Percentiles rank a stretch among this genome's conserved stretches.
These are phyloP conservation scores for Arabis hirsuta DNA, from an alignment of 345 rosid species.

Conservation along the genomic window DNA sequence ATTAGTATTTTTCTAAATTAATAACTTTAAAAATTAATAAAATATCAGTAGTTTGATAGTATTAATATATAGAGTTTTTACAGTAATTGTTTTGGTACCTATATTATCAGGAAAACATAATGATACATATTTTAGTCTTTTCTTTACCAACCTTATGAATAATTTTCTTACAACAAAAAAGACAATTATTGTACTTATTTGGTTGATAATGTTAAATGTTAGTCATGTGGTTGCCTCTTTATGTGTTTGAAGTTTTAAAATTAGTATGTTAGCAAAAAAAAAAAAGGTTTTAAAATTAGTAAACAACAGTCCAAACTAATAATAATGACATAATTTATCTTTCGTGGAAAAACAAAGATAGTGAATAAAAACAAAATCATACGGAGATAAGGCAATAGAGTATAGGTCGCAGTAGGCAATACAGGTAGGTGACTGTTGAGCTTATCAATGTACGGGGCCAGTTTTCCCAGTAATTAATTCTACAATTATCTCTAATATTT, in stretches of 20 bases:
- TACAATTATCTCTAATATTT: constrained; percentile 1
- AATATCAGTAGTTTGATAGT: no score
- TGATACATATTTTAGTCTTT: constrained; percentile 20
- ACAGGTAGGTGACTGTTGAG: constrained; percentile 33
- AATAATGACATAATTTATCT: constrained; percentile 30
- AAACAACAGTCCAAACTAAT: constrained; percentile 33
- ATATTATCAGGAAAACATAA: constrained; percentile 17
- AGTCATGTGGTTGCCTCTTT: constrained; percentile 20
- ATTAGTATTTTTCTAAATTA: no score
- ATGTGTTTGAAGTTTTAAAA: constrained; percentile 15
- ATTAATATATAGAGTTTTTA: no score
- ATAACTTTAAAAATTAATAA: no score
- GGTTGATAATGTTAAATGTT: constrained; percentile 26
- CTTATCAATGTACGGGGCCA: constrained; percentile 44
- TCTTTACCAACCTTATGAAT: constrained; percentile 37
- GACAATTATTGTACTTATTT: constrained; percentile 35
- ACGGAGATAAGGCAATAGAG: constrained; percentile 34
- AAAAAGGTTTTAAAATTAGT: constrained; percentile 13
- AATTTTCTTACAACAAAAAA: neutral
- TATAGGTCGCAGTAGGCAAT: constrained; percentile 33
- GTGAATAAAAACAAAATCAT: constrained; percentile 36
- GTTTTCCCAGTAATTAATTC: constrained; percentile 39
- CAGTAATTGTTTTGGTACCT: neutral
- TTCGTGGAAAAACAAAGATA: constrained; percentile 22
- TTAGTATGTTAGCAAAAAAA: neutral